These are phyloP conservation scores for Guyanaporus albipodus DNA, from an alignment of 768 basidiomycete species.

Conservation along the genomic window DNA sequence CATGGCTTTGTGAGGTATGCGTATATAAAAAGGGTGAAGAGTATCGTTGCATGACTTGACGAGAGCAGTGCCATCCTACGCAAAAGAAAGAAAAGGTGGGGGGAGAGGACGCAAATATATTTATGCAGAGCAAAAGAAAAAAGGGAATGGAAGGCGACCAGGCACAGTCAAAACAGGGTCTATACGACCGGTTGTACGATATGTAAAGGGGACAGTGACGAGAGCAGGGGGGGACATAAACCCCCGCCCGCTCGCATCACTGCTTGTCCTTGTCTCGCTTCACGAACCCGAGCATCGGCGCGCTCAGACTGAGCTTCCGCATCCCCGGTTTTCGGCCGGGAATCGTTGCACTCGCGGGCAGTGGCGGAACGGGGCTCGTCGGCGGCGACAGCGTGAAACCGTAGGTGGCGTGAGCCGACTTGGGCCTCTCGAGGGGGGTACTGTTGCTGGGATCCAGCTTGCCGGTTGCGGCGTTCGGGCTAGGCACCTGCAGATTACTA, in stretches of 20 bases:
- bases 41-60: constrained; percentile 18
- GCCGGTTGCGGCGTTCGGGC: not conserved
- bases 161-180: too few relatives aligned
- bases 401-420: constrained; percentile 26
- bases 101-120: not conserved
- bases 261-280: constrained; percentile 50
- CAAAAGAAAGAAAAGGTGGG: not conserved
- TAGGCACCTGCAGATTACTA: constrained; percentile 1
- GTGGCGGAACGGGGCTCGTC: constrained; percentile 13
- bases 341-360: constrained; percentile 13
- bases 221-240: constrained; percentile 27
- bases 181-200: too few relatives aligned
- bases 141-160: not conserved
- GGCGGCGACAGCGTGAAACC: constrained; percentile 12
- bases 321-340: constrained; percentile 36
- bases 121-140: constrained; percentile 1
- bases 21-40: constrained; percentile 8
- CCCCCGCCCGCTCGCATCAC: constrained; percentile 11
- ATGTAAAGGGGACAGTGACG: too few relatives aligned
- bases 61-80: constrained; percentile 11
- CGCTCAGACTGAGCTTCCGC: constrained; percentile 67
- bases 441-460: constrained; percentile 1
- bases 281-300: constrained; percentile 54
- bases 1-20: constrained; percentile 24
- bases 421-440: constrained; percentile 15